phyloP scores from a whole-genome alignment of 108 stramenopile species.

The Skeletonema menzelii region DNA sequence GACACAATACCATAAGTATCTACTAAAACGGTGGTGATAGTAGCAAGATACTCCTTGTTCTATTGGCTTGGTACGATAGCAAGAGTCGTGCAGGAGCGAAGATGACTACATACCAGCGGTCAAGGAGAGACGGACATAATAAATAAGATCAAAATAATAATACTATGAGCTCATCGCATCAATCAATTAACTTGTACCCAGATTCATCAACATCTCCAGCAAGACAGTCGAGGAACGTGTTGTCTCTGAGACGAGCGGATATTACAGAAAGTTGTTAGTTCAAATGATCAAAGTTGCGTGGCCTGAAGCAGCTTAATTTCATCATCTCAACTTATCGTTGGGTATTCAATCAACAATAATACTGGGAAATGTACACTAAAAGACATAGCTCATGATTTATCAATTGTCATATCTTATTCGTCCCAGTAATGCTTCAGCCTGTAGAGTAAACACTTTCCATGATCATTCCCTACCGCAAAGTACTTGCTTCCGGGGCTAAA shows the following conservation, averaged over 20 bases:
- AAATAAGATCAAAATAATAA: too few relatives aligned
- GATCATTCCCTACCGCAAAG: conserved; percentile 95
- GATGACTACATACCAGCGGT: too few relatives aligned
- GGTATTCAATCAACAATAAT: neutral
- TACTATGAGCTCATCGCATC: too few relatives aligned
- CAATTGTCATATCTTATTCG: conserved; percentile 2
- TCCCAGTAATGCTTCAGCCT: conserved; percentile 73
- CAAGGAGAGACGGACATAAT: too few relatives aligned
- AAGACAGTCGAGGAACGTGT: conserved; percentile 70
- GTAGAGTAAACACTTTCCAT: conserved; percentile 94
- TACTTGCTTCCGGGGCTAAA: conserved; percentile 91
- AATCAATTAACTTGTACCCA: conserved; percentile 8
- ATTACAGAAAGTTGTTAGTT: conserved; percentile 53
- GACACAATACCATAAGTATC: too few relatives aligned
- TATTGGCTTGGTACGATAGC: too few relatives aligned
- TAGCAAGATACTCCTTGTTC: too few relatives aligned
- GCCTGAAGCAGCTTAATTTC: conserved; percentile 39
- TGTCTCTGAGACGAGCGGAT: conserved; percentile 48
- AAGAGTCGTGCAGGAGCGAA: too few relatives aligned
- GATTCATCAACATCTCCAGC: conserved; percentile 51
- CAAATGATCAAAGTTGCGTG: conserved; percentile 58
- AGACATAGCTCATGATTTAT: neutral
- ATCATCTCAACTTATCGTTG: neutral
- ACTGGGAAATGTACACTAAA: neutral
- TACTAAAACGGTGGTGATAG: too few relatives aligned